A percentile compares a stretch with the other conserved stretches of the same genome.
Conservation (phyloP, 2,329 filamentous ascomycete genomes). For the Neonectria neomacrospora region DNA sequence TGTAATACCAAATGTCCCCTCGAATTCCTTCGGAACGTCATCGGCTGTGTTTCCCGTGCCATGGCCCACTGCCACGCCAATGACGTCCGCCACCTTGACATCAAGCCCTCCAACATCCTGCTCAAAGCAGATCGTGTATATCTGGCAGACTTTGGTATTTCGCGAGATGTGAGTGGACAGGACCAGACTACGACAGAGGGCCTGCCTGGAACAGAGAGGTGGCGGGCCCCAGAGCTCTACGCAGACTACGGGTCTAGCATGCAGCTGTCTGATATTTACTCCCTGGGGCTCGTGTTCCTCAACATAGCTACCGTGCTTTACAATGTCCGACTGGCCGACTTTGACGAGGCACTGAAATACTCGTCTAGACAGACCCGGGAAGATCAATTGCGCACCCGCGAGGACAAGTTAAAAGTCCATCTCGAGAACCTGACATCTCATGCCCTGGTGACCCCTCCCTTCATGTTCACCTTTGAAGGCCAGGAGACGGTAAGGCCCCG, state of each 20-base stretch:
- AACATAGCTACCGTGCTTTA: slow-evolving; percentile 58
- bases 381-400: slow-evolving; percentile 48
- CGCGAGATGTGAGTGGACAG: slow-evolving; percentile 57
- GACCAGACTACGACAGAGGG: slow-evolving; percentile 59
- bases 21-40: slow-evolving; percentile 54
- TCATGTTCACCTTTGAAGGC: slow-evolving; percentile 51
- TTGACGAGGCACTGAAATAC: slow-evolving; percentile 53
- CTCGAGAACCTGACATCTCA: slow-evolving; percentile 49
- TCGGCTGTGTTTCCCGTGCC: slow-evolving; percentile 58
- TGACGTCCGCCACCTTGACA: slow-evolving; percentile 58
- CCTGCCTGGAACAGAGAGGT: slow-evolving; percentile 55
- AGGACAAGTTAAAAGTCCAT: slow-evolving; percentile 50
- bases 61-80: slow-evolving; percentile 56
- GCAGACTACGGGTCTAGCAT: slow-evolving; percentile 53
- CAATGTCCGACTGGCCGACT: slow-evolving; percentile 51
- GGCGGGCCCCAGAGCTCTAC: slow-evolving; percentile 59
- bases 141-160: slow-evolving; percentile 62
- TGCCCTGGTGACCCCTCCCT: slow-evolving; percentile 50
- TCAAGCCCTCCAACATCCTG: slow-evolving; percentile 61
- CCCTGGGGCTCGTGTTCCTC: slow-evolving; percentile 58
- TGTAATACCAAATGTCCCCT: slow-evolving; percentile 49
- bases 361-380: slow-evolving; percentile 41
- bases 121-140: slow-evolving; percentile 58
- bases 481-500: slow-evolving; percentile 54
- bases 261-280: slow-evolving; percentile 61